Evolutionary conservation across 371 early-diverging fungal species (phyloP), one percentile per base, ranked within the genome.

Genomic region (Lichtheimia corymbifera): DNA sequence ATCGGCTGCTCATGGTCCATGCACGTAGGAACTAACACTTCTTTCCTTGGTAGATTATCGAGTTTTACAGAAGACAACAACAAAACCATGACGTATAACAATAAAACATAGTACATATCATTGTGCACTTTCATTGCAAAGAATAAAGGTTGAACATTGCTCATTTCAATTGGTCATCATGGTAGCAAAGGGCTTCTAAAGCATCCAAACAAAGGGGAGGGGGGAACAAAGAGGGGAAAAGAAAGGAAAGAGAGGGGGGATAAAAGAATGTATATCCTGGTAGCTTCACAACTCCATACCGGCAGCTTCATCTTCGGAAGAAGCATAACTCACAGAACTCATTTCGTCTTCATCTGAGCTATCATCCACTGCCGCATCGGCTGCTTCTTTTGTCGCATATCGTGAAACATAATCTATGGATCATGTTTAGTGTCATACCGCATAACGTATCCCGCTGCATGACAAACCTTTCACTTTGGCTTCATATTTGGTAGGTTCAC

Each of bases 401-500:
- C 88, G 81, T n/a, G 71, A 35, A 2, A 94, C 94, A 70, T 95
- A 92, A 52, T 95, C 96, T 92, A 28, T 45, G 22, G 12, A 56
- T 20, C 12, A 20, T 24, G 9, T 27, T 43, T 41, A 7, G 25
- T 25, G 22, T 40, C 42, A 40, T 43, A 11, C 58, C 28, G 52
- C 28, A 24, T 44, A 9, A 3, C 20, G 55, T 41, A 4, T n/a
- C 18, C 22, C 17, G 27, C 3, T 11, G 12, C 30, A 55, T 17
- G 9, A 42, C 5, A 28, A 0, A 27, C 94, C 97, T 85, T 91
- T 94, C 27, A 97, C 98, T 82, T 93, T 95, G 12, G 72, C 50
- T 64, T 99, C 97, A 74, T 99, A 99, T 41, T 89, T 87, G 1
- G 87, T 65, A 6, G 95, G 88, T 59, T 98, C 98, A 17, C 98